These are phyloP conservation scores for Aspergillus carbonarius DNA, from an alignment of 2,329 filamentous ascomycete species.

Conservation along the genomic window DNA sequence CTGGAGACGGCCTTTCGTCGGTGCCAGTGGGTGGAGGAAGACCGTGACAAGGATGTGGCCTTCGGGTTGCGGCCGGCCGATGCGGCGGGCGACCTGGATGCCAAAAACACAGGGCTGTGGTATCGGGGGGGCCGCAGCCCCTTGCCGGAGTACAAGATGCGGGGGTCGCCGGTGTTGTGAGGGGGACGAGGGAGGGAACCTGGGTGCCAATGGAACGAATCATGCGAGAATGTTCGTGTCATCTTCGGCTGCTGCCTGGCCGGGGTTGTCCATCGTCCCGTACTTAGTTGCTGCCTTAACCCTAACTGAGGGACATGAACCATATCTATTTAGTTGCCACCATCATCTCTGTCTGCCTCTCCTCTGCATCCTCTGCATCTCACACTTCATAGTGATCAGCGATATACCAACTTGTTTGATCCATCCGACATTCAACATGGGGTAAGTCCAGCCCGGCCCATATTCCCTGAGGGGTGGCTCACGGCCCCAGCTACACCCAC, in stretches of 20 bases:
- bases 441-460: not conserved
- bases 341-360: too few species aligned
- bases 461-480: not conserved
- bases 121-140: not conserved
- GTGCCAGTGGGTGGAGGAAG: not conserved
- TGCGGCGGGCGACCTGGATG: not conserved
- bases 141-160: not conserved
- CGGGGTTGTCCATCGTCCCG: too few species aligned
- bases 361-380: too few species aligned
- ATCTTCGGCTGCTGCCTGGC: too few species aligned
- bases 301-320: too few species aligned
- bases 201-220: too few species aligned
- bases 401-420: too few species aligned
- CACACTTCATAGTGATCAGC: too few species aligned
- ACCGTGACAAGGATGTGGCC: not conserved
- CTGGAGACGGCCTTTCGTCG: not conserved
- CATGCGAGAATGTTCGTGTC: too few species aligned
- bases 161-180: not conserved
- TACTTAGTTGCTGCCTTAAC: too few species aligned
- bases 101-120: not conserved
- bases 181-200: too few species aligned
- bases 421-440: not conserved
- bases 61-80: not conserved
- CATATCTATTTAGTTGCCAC: too few species aligned
- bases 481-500: constrained; percentile 17